Percentiles rank a stretch among this genome's conserved stretches.
Conservation (phyloP, 768 basidiomycete genomes). For the Phylloporus rhodoxanthus region DNA sequence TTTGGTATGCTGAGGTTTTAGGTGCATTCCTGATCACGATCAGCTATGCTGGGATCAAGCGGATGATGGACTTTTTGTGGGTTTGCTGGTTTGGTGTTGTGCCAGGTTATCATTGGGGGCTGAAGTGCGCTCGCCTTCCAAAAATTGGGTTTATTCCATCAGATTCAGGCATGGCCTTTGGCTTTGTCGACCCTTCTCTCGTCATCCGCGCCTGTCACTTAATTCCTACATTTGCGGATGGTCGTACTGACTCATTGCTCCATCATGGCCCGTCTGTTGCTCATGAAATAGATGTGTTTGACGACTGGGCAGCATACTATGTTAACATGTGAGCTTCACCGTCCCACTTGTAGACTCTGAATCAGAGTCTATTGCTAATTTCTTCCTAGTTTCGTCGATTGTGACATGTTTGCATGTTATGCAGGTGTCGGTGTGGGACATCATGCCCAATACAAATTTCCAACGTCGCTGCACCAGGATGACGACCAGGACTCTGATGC, state of each 20-base stretch:
- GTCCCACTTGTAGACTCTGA: too few species aligned
- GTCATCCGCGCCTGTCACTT: background rate
- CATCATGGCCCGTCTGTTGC: background rate
- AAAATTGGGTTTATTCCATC: background rate
- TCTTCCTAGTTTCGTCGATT: background rate
- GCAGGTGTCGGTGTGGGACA: background rate
- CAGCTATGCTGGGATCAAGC: background rate
- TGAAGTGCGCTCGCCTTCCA: background rate
- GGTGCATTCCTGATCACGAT: background rate
- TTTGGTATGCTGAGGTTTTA: background rate
- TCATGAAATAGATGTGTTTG: background rate
- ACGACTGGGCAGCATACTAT: background rate
- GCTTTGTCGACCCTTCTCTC: background rate
- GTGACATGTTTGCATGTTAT: background rate
- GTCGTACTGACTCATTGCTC: background rate
- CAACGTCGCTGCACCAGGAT: background rate
- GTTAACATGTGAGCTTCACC: background rate
- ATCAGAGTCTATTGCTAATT: background rate
- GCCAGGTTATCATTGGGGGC: background rate
- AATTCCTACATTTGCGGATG: background rate
- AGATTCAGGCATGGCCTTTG: background rate
- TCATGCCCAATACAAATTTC: background rate
- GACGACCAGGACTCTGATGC: too few species aligned
- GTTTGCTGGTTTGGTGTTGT: background rate
- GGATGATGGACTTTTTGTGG: background rate